Evolutionary conservation across 1,139 yeast species (phyloP).

Genomic region (Chernovozyma sophiae-reginae): DNA sequence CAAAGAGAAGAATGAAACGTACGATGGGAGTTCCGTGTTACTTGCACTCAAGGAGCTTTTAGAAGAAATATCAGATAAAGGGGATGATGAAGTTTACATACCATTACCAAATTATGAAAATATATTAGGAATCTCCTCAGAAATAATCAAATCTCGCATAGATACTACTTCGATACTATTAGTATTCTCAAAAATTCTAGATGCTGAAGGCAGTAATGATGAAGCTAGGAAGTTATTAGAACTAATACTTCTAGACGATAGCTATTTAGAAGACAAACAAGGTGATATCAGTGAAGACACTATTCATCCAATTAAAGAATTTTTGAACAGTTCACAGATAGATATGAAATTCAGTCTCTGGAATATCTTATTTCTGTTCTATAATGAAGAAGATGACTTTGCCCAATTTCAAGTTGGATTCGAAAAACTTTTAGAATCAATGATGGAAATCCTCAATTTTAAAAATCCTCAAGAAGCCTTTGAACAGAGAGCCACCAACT

Average conservation of each 20-base stretch:
- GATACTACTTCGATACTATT: constrained; percentile 66
- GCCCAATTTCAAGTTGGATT: constrained; percentile 51
- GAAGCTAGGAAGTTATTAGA: constrained; percentile 56
- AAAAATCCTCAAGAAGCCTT: constrained; percentile 9
- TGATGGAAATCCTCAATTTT: constrained; percentile 20
- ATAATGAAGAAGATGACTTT: constrained; percentile 38
- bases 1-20: constrained; percentile 25
- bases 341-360: constrained; percentile 71
- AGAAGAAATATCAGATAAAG: constrained; percentile 7
- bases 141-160: constrained; percentile 54
- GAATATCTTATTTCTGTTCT: constrained; percentile 66
- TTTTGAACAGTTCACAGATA: constrained; percentile 59
- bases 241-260: constrained; percentile 36
- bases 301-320: constrained; percentile 48
- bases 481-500: constrained; percentile 13
- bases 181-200: constrained; percentile 57
- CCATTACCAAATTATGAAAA: constrained; percentile 47
- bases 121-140: constrained; percentile 55
- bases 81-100: constrained; percentile 8
- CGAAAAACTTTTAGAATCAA: constrained; percentile 36
- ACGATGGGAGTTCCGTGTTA: constrained; percentile 25
- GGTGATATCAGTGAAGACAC: constrained; percentile 8
- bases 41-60: constrained; percentile 21
- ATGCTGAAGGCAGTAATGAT: constrained; percentile 29
- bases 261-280: not conserved